Base-by-base conservation (phyloP, 495 filamentous ascomycete genomes). In the Lasiosphaeria hispida region DNA sequence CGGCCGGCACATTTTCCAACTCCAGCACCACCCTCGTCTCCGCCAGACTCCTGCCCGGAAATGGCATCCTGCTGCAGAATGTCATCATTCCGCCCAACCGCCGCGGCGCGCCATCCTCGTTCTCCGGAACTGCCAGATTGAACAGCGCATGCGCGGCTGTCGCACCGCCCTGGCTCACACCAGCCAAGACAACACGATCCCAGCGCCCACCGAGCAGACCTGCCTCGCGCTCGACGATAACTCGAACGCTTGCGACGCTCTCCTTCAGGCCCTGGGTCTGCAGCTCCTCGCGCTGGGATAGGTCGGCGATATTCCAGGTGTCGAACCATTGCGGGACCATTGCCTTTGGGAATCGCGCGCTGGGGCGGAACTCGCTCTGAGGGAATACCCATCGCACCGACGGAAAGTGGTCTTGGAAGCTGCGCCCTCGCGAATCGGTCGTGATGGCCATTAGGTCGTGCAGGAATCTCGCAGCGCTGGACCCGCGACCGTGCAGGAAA, bases 401-500 rank as follows among this genome's bases (percentile, higher is more conserved):
- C 10, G 74, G 71, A 35, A 74, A 69, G 35, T 56, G 61, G 13
- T 69, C 68, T n/a, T 53, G 17, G 13, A 74, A 55, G 39, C 59
- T 66, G 51, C 61, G 67, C 53, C 58, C 44, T 37, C 59, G 59
- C 3, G 68, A 70, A 37, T 65, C 66, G 64, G 67, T 47, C 41
- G 48, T 60, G 13, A 66, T 53, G 41, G 72, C 65, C 14, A 83
- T 30, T 5, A 30, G 66, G 5, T 81, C 76, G n/a, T 63, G 53
- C 30, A 74, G 74, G 58, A 86, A 83, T 59, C 80, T 73, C 13
- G 65, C 42, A 1, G 77, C 79, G 33, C 64, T 71, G 64, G 79
- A 82, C 35, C 77, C 79, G n/a, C 82, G 78, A 13, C 82, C 85
- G 63, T 85, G 83, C 11, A 85, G 73, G 34, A 86, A 70, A 55